A percentile compares a stretch with the other conserved stretches of the same genome.
phyloP scores from a whole-genome alignment of 1,284 basidiomycete genomes.

The Ganoderma lucidum region DNA sequence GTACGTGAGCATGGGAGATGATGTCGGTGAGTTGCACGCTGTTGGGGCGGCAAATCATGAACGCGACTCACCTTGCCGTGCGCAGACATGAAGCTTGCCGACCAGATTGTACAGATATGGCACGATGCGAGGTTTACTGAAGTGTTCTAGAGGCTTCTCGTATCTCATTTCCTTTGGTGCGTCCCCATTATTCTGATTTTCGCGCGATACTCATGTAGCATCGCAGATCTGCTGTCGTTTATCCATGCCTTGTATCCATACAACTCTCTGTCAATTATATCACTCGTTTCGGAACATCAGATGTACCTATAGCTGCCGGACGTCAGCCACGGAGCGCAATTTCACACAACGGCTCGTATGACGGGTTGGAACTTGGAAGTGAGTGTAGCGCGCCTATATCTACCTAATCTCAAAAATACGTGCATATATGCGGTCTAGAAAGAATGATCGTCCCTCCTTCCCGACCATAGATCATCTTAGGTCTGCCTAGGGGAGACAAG shows the following conservation, averaged over 20 bases:
- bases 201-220: neutral
- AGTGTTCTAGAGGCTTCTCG: slow-evolving; percentile 26
- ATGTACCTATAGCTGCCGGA: too few relatives aligned
- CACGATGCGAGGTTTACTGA: slow-evolving; percentile 65
- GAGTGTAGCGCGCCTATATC: neutral
- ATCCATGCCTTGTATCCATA: neutral
- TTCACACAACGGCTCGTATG: too few relatives aligned
- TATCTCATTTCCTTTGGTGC: neutral
- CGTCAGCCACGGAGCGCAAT: too few relatives aligned
- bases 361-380: neutral
- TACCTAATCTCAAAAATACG: neutral
- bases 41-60: neutral
- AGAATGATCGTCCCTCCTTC: too few relatives aligned
- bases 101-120: slow-evolving; percentile 70
- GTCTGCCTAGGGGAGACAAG: too few relatives aligned
- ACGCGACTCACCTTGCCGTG: neutral
- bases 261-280: neutral
- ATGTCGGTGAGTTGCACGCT: slow-evolving; percentile 65
- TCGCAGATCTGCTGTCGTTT: neutral
- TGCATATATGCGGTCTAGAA: neutral
- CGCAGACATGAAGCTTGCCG: slow-evolving; percentile 71
- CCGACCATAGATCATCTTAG: too few relatives aligned
- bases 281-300: neutral
- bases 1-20: slow-evolving; percentile 67
- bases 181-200: neutral